These are phyloP conservation scores for Castanea sativa DNA, from an alignment of 306 rosid species.

Conservation along the genomic window DNA sequence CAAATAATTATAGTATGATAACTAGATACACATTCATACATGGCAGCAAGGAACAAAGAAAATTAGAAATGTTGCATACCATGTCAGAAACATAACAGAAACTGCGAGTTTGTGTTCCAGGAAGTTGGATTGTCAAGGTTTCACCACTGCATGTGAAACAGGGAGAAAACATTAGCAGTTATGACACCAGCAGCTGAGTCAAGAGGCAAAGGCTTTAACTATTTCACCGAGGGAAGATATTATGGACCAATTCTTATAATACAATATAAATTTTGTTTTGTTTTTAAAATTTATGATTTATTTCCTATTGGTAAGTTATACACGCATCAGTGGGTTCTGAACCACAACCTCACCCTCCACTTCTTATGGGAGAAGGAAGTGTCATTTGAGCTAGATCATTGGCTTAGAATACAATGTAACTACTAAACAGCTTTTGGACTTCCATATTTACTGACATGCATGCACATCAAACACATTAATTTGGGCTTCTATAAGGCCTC, in stretches of 20 bases:
- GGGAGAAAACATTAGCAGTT: neutral
- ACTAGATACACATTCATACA: neutral
- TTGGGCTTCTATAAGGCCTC: neutral
- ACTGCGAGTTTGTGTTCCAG: slow-evolving; percentile 91
- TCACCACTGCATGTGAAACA: slow-evolving; percentile 57
- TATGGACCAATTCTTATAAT: neutral
- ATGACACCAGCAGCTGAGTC: neutral
- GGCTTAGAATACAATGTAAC: neutral
- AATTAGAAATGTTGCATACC: slow-evolving; percentile 36
- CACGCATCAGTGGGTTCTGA: too few species aligned
- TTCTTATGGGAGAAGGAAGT: too few species aligned
- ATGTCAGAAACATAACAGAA: slow-evolving; percentile 81
- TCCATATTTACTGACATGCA: neutral
- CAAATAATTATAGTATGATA: slow-evolving; percentile 5
- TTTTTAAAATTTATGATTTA: too few species aligned
- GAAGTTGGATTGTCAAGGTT: slow-evolving; percentile 71
- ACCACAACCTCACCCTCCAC: too few species aligned
- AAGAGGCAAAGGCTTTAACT: neutral
- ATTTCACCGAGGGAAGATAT: slow-evolving; percentile 1
- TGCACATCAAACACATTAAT: neutral
- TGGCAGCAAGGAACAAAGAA: neutral
- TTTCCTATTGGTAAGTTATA: too few species aligned
- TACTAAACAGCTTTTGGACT: neutral
- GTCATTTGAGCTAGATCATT: too few species aligned
- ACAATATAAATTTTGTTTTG: neutral